Base-by-base conservation (phyloP, 1,284 basidiomycete genomes). In the Ganoderma leucocontextum region DNA sequence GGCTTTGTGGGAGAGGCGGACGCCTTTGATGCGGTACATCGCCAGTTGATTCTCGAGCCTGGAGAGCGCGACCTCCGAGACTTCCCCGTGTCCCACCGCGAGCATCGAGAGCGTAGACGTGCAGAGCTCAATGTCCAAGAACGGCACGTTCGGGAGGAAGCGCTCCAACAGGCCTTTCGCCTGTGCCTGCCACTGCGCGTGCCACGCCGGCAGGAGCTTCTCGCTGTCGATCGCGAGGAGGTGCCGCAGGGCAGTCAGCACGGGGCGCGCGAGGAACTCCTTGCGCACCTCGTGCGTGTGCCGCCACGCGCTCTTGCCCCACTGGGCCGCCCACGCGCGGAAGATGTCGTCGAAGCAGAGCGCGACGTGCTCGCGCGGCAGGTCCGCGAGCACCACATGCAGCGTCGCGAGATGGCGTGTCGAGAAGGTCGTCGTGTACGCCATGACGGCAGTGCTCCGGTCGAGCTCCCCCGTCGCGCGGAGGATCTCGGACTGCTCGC, bases 341-440 rank as follows among this genome's bases (percentile, higher is more conserved):
- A 60, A 60, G 58, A 60, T 60, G 22, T 60, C 58, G 35, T 60
- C 58, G 58, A 60, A 60, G 38, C 58, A 60, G 1, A 41, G 58
- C 38, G 58, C 22, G 36, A 60, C 15, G 19, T 60, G 38, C 38
- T 60, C 58, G 4, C 58, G 36, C 39, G 58, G 58, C 9, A 60
- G 58, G 58, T 60, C 58, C 38, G 58, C 9, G 12, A 60, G 38
- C 22, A 60, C 38, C 10, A 60, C 58, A 9, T 60, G 58, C 19
- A 65, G 10, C 25, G 35, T 35, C 25, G 49, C 47, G 9, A 71
- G 63, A 38, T 57, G 64, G 1, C 52, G 57, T 15, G 70, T 36
- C 33, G 68, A 63, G 58, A 71, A 67, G 4, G 70, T 67, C 12
- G 65, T 69, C 29, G 65, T 69, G 58, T 71, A 71, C 19, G 70